Conservation (phyloP, 768 basidiomycete genomes). For the Boletus fagicola region DNA sequence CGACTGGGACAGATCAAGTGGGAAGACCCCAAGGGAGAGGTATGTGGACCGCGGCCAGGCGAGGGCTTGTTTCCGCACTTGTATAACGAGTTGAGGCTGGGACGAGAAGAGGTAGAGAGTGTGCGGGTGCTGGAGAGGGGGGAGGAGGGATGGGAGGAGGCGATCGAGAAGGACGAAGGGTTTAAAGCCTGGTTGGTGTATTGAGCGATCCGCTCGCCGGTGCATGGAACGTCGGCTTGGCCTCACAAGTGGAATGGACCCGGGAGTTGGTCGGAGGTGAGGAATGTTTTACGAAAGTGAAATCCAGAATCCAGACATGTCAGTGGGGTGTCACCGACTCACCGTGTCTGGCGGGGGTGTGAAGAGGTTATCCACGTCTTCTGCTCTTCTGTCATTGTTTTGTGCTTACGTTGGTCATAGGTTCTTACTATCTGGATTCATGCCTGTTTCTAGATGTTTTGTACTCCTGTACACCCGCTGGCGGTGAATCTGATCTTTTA, state of each 20-base stretch:
- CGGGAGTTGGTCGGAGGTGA: neutral
- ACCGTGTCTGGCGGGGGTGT: neutral
- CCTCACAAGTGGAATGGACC: neutral
- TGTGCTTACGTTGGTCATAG: neutral
- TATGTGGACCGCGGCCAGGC: constrained; percentile 42
- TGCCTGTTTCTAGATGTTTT: neutral
- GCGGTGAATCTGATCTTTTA: neutral
- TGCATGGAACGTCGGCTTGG: neutral
- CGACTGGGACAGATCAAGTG: constrained; percentile 39
- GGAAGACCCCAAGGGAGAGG: constrained; percentile 44
- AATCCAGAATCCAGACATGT: too few relatives aligned
- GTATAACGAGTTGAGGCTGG: constrained; percentile 46
- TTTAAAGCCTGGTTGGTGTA: constrained; percentile 36
- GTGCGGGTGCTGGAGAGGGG: constrained; percentile 31
- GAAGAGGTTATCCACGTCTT: neutral
- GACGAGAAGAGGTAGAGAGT: constrained; percentile 45
- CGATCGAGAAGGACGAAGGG: constrained; percentile 14
- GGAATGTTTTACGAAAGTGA: neutral
- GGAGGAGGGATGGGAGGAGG: constrained; percentile 34
- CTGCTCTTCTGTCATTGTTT: neutral
- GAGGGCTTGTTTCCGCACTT: constrained; percentile 55
- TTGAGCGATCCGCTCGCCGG: constrained; percentile 14
- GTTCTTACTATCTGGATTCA: too few relatives aligned
- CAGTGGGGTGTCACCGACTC: too few relatives aligned
- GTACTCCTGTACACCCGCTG: neutral